These are phyloP conservation scores for Backusella circina DNA, from an alignment of 192 early-diverging fungal genomes.

Conservation along the genomic window DNA sequence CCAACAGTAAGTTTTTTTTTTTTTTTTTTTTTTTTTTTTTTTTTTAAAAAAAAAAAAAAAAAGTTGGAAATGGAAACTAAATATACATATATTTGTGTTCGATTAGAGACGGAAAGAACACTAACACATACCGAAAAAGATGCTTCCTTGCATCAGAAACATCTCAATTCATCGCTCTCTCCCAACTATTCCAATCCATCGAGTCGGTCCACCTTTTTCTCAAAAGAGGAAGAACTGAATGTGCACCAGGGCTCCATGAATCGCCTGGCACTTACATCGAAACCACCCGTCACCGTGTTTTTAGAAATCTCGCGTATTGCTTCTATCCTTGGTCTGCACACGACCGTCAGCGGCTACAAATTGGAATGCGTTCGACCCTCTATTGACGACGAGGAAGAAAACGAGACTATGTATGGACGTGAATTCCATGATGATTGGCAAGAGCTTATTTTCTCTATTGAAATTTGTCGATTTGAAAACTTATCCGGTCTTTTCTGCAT, in stretches of 20 bases:
- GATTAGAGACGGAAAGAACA: background rate
- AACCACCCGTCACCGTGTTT: constrained; percentile 62
- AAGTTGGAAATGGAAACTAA: background rate
- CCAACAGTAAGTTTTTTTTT: background rate
- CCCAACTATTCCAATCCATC: background rate
- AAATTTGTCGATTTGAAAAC: constrained; percentile 87
- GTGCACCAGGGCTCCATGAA: constrained; percentile 67
- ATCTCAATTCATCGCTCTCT: background rate
- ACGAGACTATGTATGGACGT: constrained; percentile 48
- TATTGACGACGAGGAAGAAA: constrained; percentile 28
- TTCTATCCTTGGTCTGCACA: constrained; percentile 43
- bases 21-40: background rate
- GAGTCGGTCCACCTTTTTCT: background rate
- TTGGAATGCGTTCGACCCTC: constrained; percentile 42
- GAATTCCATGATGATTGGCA: constrained; percentile 53
- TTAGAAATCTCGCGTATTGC: constrained; percentile 56
- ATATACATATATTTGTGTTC: background rate
- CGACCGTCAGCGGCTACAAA: constrained; percentile 47
- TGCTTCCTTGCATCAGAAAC: background rate
- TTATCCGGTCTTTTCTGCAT: constrained; percentile 69
- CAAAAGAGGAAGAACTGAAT: background rate
- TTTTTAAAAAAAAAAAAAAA: background rate
- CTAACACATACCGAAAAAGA: background rate
- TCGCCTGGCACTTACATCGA: constrained; percentile 57
- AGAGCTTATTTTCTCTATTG: constrained; percentile 80